A percentile compares a stretch with the other conserved stretches of the same genome.
These are phyloP conservation scores for Grammothele lineata DNA, from an alignment of 768 basidiomycete species.

Conservation along the genomic window DNA sequence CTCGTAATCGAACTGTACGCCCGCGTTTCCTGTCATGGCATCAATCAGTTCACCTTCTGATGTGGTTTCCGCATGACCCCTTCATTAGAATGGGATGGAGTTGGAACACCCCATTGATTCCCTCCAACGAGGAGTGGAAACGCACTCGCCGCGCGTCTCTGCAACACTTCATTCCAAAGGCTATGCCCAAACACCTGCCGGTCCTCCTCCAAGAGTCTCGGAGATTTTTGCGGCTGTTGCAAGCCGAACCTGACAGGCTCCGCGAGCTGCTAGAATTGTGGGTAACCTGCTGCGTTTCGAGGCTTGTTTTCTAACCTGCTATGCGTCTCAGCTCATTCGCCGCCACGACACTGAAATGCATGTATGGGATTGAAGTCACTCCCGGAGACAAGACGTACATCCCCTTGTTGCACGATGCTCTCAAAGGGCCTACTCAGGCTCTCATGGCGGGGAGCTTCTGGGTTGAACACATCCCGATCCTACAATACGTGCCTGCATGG, in stretches of 20 bases:
- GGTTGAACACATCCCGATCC: conserved; percentile 1
- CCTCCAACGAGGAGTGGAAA: not conserved
- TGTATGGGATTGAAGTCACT: conserved; percentile 17
- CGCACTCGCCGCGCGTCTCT: not conserved
- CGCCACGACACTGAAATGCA: conserved; percentile 15
- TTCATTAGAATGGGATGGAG: not conserved
- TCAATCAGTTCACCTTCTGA: too few relatives aligned
- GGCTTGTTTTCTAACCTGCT: not conserved
- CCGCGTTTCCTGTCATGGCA: too few relatives aligned
- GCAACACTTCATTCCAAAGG: not conserved
- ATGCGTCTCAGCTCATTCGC: conserved; percentile 7
- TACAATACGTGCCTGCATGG: conserved; percentile 6
- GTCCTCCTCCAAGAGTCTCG: not conserved
- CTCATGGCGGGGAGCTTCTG: not conserved
- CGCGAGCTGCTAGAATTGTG: conserved; percentile 1
- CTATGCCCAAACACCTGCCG: not conserved
- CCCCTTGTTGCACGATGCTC: not conserved
- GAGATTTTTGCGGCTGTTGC: not conserved
- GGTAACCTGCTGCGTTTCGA: not conserved
- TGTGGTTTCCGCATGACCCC: too few relatives aligned
- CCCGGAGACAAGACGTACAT: conserved; percentile 6
- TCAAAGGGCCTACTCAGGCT: not conserved
- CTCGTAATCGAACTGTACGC: not conserved
- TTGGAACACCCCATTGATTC: not conserved
- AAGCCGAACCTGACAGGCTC: not conserved